Percentiles rank a stretch among this genome's conserved stretches.
Conservation (phyloP, 495 filamentous ascomycete genomes). For the Hypoxylon fuscum region DNA sequence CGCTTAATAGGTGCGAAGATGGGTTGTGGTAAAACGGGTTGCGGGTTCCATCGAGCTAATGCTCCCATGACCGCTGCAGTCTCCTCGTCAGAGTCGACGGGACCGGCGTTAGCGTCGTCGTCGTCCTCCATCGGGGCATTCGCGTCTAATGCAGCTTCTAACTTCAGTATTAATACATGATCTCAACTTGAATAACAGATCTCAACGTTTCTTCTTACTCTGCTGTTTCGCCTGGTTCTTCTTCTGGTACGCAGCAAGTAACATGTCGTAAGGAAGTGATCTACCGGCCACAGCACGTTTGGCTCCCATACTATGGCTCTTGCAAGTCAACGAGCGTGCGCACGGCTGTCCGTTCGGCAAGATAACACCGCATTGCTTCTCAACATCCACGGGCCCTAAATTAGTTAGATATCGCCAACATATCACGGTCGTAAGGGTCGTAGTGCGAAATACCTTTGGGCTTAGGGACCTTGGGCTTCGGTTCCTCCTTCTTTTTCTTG, state of each 20-base stretch:
- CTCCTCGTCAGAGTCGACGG: slow-evolving; percentile 94
- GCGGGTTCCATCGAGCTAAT: slow-evolving; percentile 76
- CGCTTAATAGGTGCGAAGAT: slow-evolving; percentile 71
- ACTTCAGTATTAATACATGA: slow-evolving; percentile 38
- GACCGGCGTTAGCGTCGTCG: slow-evolving; percentile 72
- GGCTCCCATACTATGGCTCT: slow-evolving; percentile 95
- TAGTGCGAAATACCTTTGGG: slow-evolving; percentile 70
- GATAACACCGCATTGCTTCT: slow-evolving; percentile 94
- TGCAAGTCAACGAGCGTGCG: slow-evolving; percentile 92
- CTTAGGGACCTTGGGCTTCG: slow-evolving; percentile 86
- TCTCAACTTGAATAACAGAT: background rate
- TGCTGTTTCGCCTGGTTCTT: slow-evolving; percentile 98
- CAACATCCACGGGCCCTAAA: slow-evolving; percentile 88
- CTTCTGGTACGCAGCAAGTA: slow-evolving; percentile 94
- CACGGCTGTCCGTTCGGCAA: slow-evolving; percentile 85
- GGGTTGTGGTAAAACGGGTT: slow-evolving; percentile 72
- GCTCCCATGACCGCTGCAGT: slow-evolving; percentile 86
- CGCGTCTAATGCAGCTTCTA: slow-evolving; percentile 91
- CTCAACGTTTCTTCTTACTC: slow-evolving; percentile 61
- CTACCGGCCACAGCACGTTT: slow-evolving; percentile 91
- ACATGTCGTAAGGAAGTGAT: slow-evolving; percentile 92
- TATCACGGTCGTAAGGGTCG: slow-evolving; percentile 1
- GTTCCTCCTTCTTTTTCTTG: slow-evolving; percentile 98
- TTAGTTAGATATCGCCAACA: slow-evolving; percentile 29
- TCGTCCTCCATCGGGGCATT: slow-evolving; percentile 93